These are phyloP conservation scores for Boletus patriciae DNA, from an alignment of 768 basidiomycete species.

Conservation along the genomic window DNA sequence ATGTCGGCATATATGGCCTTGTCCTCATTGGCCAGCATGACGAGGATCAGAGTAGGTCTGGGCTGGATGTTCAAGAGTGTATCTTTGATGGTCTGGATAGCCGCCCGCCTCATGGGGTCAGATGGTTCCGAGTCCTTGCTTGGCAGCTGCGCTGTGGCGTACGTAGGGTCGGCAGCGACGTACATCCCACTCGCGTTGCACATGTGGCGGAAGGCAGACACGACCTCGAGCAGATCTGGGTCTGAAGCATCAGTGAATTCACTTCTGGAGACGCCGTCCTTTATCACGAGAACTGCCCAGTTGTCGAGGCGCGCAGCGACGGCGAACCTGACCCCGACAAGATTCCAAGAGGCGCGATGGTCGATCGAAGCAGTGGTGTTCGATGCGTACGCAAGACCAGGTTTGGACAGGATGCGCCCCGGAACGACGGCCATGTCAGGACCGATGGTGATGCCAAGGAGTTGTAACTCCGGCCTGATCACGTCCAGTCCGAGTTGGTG, in stretches of 20 bases:
- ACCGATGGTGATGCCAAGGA: neutral
- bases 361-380: neutral
- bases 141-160: neutral
- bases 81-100: neutral
- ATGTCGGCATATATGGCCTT: neutral
- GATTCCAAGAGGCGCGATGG: neutral
- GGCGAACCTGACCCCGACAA: neutral
- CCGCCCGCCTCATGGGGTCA: neutral
- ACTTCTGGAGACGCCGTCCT: neutral
- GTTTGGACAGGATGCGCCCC: neutral
- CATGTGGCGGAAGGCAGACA: neutral
- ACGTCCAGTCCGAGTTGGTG: neutral
- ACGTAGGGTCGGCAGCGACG: neutral
- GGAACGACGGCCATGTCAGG: neutral
- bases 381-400: neutral
- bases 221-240: neutral
- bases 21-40: neutral
- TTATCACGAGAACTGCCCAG: neutral
- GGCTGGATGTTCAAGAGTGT: neutral
- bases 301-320: neutral
- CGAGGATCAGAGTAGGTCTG: neutral
- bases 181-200: neutral
- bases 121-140: no score
- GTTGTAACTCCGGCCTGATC: neutral
- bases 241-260: neutral